Evolutionary conservation across 257 asterid genomes (phyloP).

Genomic region (Fraxinus anomala): DNA sequence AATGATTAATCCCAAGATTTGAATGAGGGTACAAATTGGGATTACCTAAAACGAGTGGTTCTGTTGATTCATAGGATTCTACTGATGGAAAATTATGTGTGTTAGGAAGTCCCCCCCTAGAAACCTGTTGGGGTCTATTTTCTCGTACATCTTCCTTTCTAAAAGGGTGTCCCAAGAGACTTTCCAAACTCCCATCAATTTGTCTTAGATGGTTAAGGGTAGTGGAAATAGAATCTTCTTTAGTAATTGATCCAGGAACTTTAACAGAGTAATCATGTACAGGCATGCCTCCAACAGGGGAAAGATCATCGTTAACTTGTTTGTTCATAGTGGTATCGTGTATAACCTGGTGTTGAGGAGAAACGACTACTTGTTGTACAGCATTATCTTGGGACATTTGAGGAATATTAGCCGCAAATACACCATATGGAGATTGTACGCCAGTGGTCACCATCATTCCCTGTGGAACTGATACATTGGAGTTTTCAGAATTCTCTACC

Average conservation of each 20-base stretch:
- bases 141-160: slow-evolving; percentile 39
- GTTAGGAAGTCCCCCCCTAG: slow-evolving; percentile 35
- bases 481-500: slow-evolving; percentile 51
- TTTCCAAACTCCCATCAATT: slow-evolving; percentile 67
- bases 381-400: slow-evolving; percentile 44
- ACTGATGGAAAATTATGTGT: slow-evolving; percentile 33
- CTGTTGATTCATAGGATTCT: slow-evolving; percentile 47
- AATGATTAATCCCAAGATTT: slow-evolving; percentile 36
- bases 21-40: slow-evolving; percentile 36
- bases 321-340: slow-evolving; percentile 47
- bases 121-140: slow-evolving; percentile 36
- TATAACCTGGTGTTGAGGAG: slow-evolving; percentile 56
- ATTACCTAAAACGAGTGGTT: slow-evolving; percentile 39
- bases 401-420: slow-evolving; percentile 43
- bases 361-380: slow-evolving; percentile 43
- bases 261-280: slow-evolving; percentile 49
- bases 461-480: slow-evolving; percentile 48
- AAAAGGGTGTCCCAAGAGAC: slow-evolving; percentile 56
- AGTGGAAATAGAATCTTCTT: slow-evolving; percentile 47
- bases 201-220: slow-evolving; percentile 59
- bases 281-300: slow-evolving; percentile 42
- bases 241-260: slow-evolving; percentile 42
- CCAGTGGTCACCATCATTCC: slow-evolving; percentile 50
- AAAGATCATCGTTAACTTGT: slow-evolving; percentile 43
- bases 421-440: slow-evolving; percentile 56